A percentile compares a stretch with the other conserved stretches of the same genome.
phyloP scores from a whole-genome alignment of 495 filamentous ascomycete genomes.

The Aspergillus indologenus region DNA sequence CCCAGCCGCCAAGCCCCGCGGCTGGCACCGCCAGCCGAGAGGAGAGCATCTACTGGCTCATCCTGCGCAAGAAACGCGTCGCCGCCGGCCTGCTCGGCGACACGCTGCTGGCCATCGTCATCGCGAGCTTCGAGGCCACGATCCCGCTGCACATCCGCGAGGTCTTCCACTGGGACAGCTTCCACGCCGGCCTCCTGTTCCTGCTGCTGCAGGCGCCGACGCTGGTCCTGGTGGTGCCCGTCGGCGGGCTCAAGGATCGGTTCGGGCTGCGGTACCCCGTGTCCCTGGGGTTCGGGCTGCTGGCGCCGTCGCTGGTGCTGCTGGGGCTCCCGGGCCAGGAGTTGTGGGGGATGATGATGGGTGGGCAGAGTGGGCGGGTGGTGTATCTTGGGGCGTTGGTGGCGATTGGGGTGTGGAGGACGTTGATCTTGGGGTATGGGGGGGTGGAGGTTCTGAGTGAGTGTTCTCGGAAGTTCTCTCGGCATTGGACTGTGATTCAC shows the following conservation, averaged over 20 bases:
- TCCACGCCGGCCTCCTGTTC: conserved; percentile 23
- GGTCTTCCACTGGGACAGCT: conserved; percentile 22
- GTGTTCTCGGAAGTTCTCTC: too few relatives aligned
- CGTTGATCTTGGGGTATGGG: conserved; percentile 7
- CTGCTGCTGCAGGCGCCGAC: conserved; percentile 17
- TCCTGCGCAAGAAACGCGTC: conserved; percentile 16
- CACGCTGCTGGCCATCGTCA: conserved; percentile 6
- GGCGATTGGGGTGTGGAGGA: conserved; percentile 5
- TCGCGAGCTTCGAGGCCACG: conserved; percentile 22
- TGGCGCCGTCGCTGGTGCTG: conserved; percentile 15
- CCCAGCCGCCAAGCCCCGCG: background rate
- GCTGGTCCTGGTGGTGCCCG: conserved; percentile 12
- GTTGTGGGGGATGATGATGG: too few relatives aligned
- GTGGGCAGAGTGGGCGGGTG: background rate
- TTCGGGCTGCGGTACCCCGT: conserved; percentile 20
- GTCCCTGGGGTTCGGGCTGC: conserved; percentile 10
- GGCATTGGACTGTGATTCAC: too few relatives aligned
- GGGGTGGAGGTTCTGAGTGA: conserved; percentile 13
- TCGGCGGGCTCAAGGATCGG: conserved; percentile 23
- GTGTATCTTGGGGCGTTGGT: conserved; percentile 10
- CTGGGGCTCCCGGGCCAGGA: conserved; percentile 11
- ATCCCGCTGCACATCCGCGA: conserved; percentile 23
- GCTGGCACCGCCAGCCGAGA: background rate
- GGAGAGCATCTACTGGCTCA: conserved; percentile 12
- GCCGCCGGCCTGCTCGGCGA: conserved; percentile 11